Conservation (phyloP, 179 eudicot genomes). For the Amaranthus tricolor region DNA sequence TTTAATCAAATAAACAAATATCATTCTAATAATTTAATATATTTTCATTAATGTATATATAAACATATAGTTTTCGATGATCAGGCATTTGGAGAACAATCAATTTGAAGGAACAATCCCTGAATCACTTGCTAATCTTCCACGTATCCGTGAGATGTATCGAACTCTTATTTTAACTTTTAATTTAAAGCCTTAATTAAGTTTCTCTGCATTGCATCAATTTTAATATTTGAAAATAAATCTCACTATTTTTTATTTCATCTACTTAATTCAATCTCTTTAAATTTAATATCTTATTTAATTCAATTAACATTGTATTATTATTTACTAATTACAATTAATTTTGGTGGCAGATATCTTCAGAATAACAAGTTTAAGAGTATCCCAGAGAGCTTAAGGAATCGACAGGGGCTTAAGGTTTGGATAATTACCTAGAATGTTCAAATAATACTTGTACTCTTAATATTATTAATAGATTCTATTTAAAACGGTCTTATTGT, state of each 20-base stretch:
- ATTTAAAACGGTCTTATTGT: too few species aligned
- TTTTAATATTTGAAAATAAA: background rate
- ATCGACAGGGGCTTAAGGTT: conserved; percentile 17
- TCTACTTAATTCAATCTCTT: background rate
- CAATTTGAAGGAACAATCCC: conserved; percentile 74
- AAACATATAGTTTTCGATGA: background rate
- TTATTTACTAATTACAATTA: background rate
- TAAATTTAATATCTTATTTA: background rate
- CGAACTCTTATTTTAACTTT: background rate
- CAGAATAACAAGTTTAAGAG: conserved; percentile 61
- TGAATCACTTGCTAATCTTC: conserved; percentile 52
- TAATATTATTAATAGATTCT: too few species aligned
- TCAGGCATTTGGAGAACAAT: conserved; percentile 85
- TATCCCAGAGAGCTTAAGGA: conserved; percentile 39
- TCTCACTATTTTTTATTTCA: background rate
- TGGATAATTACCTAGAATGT: conserved; percentile 7
- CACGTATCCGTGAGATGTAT: conserved; percentile 69
- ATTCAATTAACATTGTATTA: too few species aligned
- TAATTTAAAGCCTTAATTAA: background rate
- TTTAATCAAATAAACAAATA: background rate
- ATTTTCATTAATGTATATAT: background rate
- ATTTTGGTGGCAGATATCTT: conserved; percentile 48
- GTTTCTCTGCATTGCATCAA: too few species aligned
- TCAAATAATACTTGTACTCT: too few species aligned
- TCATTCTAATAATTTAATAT: too few species aligned